Percentiles rank a stretch among this genome's conserved stretches.
phyloP scores from a whole-genome alignment of 371 early-diverging fungal species.

The Zychaea mexicana region DNA sequence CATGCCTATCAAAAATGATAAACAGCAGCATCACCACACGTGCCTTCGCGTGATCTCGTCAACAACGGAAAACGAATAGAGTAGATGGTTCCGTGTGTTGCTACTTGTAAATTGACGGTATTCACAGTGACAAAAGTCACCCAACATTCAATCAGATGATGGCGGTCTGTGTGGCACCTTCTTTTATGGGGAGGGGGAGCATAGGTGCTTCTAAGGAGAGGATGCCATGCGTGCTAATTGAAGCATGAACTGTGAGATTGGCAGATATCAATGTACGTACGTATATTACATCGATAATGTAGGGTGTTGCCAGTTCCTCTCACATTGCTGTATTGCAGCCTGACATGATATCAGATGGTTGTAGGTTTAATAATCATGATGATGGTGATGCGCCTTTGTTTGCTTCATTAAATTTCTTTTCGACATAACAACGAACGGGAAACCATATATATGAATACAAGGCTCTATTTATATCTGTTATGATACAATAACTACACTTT shows the following conservation, averaged over 20 bases:
- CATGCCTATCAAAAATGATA: not conserved
- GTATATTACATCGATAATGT: not conserved
- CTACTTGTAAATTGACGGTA: not conserved
- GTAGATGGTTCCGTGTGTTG: no score
- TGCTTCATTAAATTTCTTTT: not conserved
- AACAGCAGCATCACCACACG: not conserved
- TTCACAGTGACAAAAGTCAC: not conserved
- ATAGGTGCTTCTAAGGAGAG: no score
- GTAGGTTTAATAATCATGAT: no score
- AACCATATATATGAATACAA: no score
- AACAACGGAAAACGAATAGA: no score
- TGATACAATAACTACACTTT: no score
- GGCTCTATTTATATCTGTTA: not conserved
- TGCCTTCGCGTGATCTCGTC: conserved; percentile 3
- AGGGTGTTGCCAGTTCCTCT: not conserved
- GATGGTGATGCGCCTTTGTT: not conserved
- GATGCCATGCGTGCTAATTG: not conserved
- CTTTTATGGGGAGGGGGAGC: no score
- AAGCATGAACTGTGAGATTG: not conserved
- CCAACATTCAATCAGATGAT: no score
- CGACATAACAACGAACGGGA: no score
- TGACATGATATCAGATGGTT: no score
- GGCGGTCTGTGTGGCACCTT: not conserved
- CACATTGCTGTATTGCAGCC: no score
- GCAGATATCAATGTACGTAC: no score